Evolutionary conservation across 345 rosid species (phyloP).

Genomic region (Brassica juncea): DNA sequence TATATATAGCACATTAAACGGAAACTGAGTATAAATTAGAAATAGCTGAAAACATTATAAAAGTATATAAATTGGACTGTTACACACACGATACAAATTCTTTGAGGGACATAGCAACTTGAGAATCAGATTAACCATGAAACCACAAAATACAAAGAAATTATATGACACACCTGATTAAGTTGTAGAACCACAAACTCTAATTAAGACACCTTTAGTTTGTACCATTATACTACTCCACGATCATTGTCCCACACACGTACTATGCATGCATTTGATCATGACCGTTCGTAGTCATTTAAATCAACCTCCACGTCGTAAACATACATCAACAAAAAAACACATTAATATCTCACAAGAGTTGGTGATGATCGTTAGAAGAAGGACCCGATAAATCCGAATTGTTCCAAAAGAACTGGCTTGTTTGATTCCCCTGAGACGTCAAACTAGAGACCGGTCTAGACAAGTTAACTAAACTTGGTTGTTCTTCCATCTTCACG

Average conservation of each 20-base stretch:
- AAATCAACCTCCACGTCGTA: conserved; percentile 19
- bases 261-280: conserved; percentile 28
- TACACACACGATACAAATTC: conserved; percentile 22
- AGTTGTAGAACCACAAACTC: conserved; percentile 16
- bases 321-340: conserved; percentile 8
- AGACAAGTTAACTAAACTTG: conserved; percentile 43
- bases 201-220: conserved; percentile 15
- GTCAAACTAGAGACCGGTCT: conserved; percentile 36
- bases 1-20: neutral
- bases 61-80: conserved; percentile 15
- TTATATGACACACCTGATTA: conserved; percentile 20
- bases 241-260: neutral
- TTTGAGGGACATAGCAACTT: conserved; percentile 15
- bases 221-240: conserved; percentile 15
- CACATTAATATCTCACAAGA: conserved; percentile 27
- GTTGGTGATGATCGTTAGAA: conserved; percentile 32
- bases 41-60: neutral
- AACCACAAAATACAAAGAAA: conserved; percentile 29
- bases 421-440: conserved; percentile 41
- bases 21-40: neutral
- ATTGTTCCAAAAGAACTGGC: conserved; percentile 44
- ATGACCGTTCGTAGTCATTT: conserved; percentile 23
- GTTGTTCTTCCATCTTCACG: conserved; percentile 57
- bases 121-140: conserved; percentile 22
- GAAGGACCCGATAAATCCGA: conserved; percentile 40